Evolutionary conservation across 257 asterid genomes (phyloP).

Genomic region (Scutellaria baicalensis): DNA sequence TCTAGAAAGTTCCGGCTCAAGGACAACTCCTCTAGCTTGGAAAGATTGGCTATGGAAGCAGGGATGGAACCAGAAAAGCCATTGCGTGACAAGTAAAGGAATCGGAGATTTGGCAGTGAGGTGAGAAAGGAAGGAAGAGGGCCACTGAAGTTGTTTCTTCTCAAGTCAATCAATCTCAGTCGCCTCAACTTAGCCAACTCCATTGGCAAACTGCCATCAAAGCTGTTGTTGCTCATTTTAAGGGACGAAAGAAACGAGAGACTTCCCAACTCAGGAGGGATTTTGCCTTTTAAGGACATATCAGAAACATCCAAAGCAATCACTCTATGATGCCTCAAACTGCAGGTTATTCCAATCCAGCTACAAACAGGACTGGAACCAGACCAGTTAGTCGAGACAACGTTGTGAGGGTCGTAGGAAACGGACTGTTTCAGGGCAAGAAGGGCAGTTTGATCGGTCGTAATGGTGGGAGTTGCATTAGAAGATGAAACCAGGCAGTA

Average conservation of each 20-base stretch:
- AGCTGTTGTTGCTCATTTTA: constrained; percentile 13
- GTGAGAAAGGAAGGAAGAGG: constrained; percentile 17
- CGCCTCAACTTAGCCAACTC: constrained; percentile 14
- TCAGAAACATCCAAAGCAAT: constrained; percentile 7
- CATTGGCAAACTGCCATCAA: constrained; percentile 16
- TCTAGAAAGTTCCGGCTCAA: not conserved
- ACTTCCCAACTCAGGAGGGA: constrained; percentile 25
- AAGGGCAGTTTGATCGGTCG: constrained; percentile 17
- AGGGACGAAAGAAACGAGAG: constrained; percentile 29
- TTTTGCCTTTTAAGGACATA: constrained; percentile 17
- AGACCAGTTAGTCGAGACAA: constrained; percentile 18
- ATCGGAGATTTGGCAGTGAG: constrained; percentile 8
- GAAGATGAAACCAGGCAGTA: not conserved
- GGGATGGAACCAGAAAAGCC: constrained; percentile 13
- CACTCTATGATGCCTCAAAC: constrained; percentile 20
- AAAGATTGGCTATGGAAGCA: not conserved
- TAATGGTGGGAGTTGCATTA: not conserved
- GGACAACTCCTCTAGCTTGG: not conserved
- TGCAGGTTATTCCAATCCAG: constrained; percentile 26
- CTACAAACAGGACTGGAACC: constrained; percentile 12
- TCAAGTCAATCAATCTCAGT: constrained; percentile 4
- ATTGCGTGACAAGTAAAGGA: not conserved
- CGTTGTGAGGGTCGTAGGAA: constrained; percentile 6
- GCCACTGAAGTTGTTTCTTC: constrained; percentile 17
- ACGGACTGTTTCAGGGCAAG: constrained; percentile 20